Percentiles rank a stretch among this genome's conserved stretches.
Evolutionary conservation across 2,329 filamentous ascomycete species (phyloP).

Genomic region (Anisogramma anomala): DNA sequence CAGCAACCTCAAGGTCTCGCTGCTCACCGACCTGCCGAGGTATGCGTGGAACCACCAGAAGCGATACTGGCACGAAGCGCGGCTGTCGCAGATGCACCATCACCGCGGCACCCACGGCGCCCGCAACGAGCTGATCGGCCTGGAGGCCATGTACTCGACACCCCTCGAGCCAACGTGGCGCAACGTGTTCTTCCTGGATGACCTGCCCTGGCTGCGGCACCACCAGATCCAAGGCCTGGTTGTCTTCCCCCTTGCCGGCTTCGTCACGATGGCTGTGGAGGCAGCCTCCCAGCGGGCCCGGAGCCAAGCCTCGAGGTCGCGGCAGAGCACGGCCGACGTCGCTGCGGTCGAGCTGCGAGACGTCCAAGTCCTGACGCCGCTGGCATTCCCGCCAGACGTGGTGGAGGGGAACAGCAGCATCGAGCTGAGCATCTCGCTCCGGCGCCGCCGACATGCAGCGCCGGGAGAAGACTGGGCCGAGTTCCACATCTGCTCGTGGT

Average conservation of each 20-base stretch:
- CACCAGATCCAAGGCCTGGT: constrained; percentile 46
- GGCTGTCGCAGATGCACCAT: constrained; percentile 25
- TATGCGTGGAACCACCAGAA: constrained; percentile 37
- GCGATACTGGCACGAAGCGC: constrained; percentile 29
- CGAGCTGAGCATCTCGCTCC: constrained; percentile 38
- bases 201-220: constrained; percentile 46
- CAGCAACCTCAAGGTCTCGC: constrained; percentile 20
- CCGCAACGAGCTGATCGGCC: constrained; percentile 36
- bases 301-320: constrained; percentile 16
- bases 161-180: constrained; percentile 38
- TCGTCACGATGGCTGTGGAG: constrained; percentile 39
- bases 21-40: constrained; percentile 28
- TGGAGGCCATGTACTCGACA: constrained; percentile 31
- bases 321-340: neutral
- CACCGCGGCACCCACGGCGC: constrained; percentile 23
- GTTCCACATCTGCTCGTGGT: constrained; percentile 45
- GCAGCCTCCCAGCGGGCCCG: constrained; percentile 28
- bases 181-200: constrained; percentile 34
- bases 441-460: constrained; percentile 29
- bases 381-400: constrained; percentile 37
- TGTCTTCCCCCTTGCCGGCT: constrained; percentile 44
- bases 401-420: constrained; percentile 16
- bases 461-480: constrained; percentile 40
- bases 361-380: constrained; percentile 33
- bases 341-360: constrained; percentile 36